phyloP scores from a whole-genome alignment of 805 yeast species.

The Cyberlindnera galapagoensis region DNA sequence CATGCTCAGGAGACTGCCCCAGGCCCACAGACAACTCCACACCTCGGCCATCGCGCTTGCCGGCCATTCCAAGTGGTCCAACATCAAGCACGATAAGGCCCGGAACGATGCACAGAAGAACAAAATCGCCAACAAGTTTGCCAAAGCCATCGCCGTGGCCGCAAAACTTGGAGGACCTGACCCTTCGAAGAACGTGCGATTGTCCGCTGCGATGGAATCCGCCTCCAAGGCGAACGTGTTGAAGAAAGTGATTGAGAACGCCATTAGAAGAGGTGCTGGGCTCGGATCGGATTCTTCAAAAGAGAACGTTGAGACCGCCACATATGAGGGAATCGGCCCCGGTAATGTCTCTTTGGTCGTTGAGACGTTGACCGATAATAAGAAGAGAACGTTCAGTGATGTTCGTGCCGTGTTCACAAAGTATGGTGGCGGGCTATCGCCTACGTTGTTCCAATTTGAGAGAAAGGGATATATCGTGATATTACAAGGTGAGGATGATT shows the following conservation, averaged over 20 bases:
- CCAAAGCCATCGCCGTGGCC: constrained; percentile 68
- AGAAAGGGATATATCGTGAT: constrained; percentile 68
- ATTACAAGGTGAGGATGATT: constrained; percentile 30
- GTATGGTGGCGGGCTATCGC: constrained; percentile 63
- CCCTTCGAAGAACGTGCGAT: constrained; percentile 47
- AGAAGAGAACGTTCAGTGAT: constrained; percentile 69
- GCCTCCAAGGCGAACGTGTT: constrained; percentile 75
- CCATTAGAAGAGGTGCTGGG: constrained; percentile 80
- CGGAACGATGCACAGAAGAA: constrained; percentile 81
- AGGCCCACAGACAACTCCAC: background rate
- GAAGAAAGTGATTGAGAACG: constrained; percentile 81
- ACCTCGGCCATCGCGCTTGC: constrained; percentile 15
- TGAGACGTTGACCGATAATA: constrained; percentile 86
- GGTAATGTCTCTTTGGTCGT: constrained; percentile 84
- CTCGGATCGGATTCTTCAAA: constrained; percentile 42
- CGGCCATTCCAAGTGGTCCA: constrained; percentile 96
- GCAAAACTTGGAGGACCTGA: constrained; percentile 71
- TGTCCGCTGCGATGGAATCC: constrained; percentile 67
- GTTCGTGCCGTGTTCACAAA: constrained; percentile 73
- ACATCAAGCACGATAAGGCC: constrained; percentile 89
- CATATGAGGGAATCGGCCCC: constrained; percentile 89
- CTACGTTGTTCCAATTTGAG: constrained; percentile 73
- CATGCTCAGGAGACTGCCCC: no score
- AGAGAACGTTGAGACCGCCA: constrained; percentile 43
- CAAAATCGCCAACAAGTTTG: constrained; percentile 59